Base-by-base conservation (phyloP, 164 flowering plant species). In the Macadamia tetraphylla region DNA sequence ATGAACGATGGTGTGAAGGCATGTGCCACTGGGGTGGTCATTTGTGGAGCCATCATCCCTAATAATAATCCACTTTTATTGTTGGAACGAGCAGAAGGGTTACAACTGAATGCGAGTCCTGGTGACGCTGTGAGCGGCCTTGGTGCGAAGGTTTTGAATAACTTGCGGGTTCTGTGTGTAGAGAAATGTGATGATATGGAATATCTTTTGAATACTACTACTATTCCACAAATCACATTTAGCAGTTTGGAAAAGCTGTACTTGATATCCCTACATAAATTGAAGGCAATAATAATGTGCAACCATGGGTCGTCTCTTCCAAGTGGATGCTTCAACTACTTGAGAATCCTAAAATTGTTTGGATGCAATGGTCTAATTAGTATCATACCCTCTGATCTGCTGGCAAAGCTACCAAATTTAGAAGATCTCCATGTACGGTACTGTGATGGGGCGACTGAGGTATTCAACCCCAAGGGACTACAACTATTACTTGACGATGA, bases 361-460 rank as follows among this genome's bases (percentile, higher is more conserved):
- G 4, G 0, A 0, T 70, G 73, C 17, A 9, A 3, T 30, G n/a
- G 31, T 15, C 31, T 70, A 29, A 11, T 3, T 3, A 8, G 11
- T 53, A 15, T 63, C 6, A 8, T 70, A 23, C 35, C 72, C 29
- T 43, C 12, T 14, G 18, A 64, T 56, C 62, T 64, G 8, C 0
- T 70, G 63, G 5, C 10, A 44, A n/a, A 11, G 11, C 6, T 67
- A 55, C n/a, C 40, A 15, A 58, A 67, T 58, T 18, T 70, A 10
- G 67, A 57, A 56, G 46, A n/a, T 0, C 32, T 64, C 9, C 0
- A 0, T 2, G 63, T 70, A 13, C 0, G 0, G 15, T 18, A 7
- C 1, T 70, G 73, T 49, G 7, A 43, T 11, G 63, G 29, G 29
- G 44, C 63, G 62, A 56, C 30, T 42, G 67, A 70, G 58, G 58